Evolutionary conservation across 345 rosid genomes (phyloP).

Genomic region (Corchorus capsularis): DNA sequence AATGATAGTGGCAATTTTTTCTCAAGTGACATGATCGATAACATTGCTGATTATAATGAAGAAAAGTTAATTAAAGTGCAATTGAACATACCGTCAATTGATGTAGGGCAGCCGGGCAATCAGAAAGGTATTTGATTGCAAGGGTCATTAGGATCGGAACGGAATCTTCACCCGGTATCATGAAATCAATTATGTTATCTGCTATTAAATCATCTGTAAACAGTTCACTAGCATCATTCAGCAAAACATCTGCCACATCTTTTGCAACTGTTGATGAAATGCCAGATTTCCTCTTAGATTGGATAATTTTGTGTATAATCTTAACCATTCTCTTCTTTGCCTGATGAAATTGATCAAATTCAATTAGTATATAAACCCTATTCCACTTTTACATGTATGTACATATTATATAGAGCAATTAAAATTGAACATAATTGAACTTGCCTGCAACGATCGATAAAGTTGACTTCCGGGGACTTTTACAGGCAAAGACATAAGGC

Average conservation of each 20-base stretch:
- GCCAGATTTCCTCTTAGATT: slow-evolving; percentile 43
- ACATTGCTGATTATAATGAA: too few relatives aligned
- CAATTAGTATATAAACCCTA: not conserved
- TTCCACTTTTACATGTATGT: not conserved
- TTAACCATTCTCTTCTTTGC: slow-evolving; percentile 93
- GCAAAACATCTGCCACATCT: slow-evolving; percentile 78
- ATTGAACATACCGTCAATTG: slow-evolving; percentile 54
- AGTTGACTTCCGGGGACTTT: slow-evolving; percentile 91
- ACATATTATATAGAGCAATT: not conserved
- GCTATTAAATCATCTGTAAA: slow-evolving; percentile 78
- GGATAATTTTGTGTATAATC: slow-evolving; percentile 56
- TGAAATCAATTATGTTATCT: slow-evolving; percentile 91
- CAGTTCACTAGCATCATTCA: slow-evolving; percentile 54
- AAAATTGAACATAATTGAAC: slow-evolving; percentile 21
- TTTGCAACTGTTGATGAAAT: slow-evolving; percentile 34
- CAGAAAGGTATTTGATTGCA: slow-evolving; percentile 82
- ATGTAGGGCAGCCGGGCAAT: slow-evolving; percentile 73
- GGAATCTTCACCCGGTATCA: slow-evolving; percentile 99
- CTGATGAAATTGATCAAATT: slow-evolving; percentile 28
- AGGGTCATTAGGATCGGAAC: slow-evolving; percentile 95
- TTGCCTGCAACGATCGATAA: slow-evolving; percentile 79
- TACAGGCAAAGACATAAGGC: slow-evolving; percentile 91
- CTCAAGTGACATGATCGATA: not conserved
- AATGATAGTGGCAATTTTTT: not conserved
- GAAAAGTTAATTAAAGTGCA: too few relatives aligned